Percentiles rank a stretch among this genome's conserved stretches.
phyloP scores from a whole-genome alignment of 495 filamentous ascomycete species.

The Talaromyces adpressus region DNA sequence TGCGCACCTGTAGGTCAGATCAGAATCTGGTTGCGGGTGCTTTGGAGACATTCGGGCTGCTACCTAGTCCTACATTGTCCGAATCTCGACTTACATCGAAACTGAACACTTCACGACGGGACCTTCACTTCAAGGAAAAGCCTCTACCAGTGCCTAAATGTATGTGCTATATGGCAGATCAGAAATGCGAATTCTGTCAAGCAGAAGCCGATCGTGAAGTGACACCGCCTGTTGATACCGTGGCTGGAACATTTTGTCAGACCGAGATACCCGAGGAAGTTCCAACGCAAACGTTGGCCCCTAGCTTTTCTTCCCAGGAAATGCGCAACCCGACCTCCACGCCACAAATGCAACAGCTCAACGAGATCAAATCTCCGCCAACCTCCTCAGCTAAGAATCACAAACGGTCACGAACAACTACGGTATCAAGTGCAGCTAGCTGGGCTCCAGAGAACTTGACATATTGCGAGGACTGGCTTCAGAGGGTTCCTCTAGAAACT shows the following conservation, averaged over 20 bases:
- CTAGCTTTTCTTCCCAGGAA: neutral
- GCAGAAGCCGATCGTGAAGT: neutral
- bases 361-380: neutral
- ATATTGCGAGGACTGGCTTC: constrained; percentile 38
- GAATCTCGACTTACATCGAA: constrained; percentile 18
- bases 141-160: neutral
- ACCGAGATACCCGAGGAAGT: neutral
- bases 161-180: neutral
- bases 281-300: neutral
- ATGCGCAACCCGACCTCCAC: constrained; percentile 1
- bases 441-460: constrained; percentile 37
- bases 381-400: constrained; percentile 16
- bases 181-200: neutral
- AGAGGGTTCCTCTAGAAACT: constrained; percentile 30
- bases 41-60: constrained; percentile 32
- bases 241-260: neutral
- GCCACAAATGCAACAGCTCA: neutral
- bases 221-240: neutral
- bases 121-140: neutral
- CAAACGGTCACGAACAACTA: constrained; percentile 27
- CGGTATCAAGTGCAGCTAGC: constrained; percentile 33
- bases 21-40: constrained; percentile 28
- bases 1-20: constrained; percentile 38
- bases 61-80: constrained; percentile 36
- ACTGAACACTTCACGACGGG: neutral